A percentile compares a stretch with the other conserved stretches of the same genome.
Conservation (phyloP, 768 basidiomycete species). For the Lactifluus piperatus region DNA sequence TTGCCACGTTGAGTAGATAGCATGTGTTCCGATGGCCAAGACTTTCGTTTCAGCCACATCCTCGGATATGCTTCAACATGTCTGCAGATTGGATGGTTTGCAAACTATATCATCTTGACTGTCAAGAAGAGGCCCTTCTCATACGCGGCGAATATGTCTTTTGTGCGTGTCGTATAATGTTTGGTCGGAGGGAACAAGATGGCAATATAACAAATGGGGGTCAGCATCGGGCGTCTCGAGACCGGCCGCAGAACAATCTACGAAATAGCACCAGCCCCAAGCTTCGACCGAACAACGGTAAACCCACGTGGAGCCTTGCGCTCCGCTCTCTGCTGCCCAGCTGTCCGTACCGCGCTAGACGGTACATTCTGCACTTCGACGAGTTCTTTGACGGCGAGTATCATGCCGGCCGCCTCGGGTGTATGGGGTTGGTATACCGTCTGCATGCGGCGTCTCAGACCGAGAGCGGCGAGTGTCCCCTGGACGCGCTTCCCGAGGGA, state of each 20-base stretch:
- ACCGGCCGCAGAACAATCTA: background rate
- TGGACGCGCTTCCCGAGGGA: constrained; percentile 64
- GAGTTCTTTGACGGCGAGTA: constrained; percentile 82
- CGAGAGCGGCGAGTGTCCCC: constrained; percentile 73
- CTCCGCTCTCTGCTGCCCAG: constrained; percentile 56
- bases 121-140: too few species aligned
- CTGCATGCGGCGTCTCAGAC: constrained; percentile 74
- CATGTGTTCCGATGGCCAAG: too few species aligned
- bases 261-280: background rate
- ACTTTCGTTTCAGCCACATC: too few species aligned
- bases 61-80: too few species aligned
- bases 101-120: too few species aligned
- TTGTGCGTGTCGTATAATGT: too few species aligned
- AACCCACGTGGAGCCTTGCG: constrained; percentile 64
- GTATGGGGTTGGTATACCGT: constrained; percentile 75
- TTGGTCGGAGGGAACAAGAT: too few species aligned
- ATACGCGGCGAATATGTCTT: too few species aligned
- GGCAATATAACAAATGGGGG: too few species aligned
- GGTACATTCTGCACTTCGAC: constrained; percentile 84
- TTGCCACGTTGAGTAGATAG: too few species aligned
- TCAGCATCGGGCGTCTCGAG: too few species aligned
- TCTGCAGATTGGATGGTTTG: too few species aligned
- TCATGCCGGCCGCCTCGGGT: constrained; percentile 75
- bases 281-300: constrained; percentile 36
- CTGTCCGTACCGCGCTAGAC: constrained; percentile 53